These are phyloP conservation scores for Diplogelasinospora grovesii DNA, from an alignment of 495 filamentous ascomycete species.

Conservation along the genomic window DNA sequence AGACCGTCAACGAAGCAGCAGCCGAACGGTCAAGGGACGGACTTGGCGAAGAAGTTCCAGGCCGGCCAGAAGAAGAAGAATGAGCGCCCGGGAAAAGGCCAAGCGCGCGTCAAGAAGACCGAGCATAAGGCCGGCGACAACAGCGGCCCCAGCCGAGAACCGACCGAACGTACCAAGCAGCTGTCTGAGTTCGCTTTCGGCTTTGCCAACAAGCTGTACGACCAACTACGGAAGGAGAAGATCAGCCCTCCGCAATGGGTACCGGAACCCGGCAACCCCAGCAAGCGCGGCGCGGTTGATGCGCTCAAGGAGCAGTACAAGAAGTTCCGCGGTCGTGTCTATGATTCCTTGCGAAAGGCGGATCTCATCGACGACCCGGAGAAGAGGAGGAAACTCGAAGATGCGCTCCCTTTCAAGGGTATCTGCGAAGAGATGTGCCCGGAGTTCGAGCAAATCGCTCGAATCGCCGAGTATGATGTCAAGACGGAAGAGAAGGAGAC, in stretches of 20 bases:
- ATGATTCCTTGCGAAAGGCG: constrained; percentile 61
- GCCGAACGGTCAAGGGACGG: neutral
- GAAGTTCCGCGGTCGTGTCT: constrained; percentile 60
- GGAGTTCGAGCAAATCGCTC: constrained; percentile 73
- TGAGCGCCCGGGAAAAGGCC: constrained; percentile 2
- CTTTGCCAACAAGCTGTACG: constrained; percentile 34
- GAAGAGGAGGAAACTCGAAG: constrained; percentile 67
- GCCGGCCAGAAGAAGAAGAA: constrained; percentile 9
- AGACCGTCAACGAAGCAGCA: too few species aligned
- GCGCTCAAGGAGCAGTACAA: constrained; percentile 45
- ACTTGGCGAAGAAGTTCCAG: constrained; percentile 4
- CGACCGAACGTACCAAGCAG: constrained; percentile 19
- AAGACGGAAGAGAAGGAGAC: constrained; percentile 44
- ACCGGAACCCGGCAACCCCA: constrained; percentile 31
- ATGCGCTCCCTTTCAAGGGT: constrained; percentile 82
- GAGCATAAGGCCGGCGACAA: neutral
- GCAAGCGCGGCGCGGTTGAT: constrained; percentile 36
- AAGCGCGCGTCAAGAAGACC: constrained; percentile 1
- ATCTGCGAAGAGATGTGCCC: constrained; percentile 94
- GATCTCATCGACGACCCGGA: constrained; percentile 86
- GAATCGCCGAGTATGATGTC: constrained; percentile 61
- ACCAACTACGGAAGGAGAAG: constrained; percentile 35
- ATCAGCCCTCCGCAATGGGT: constrained; percentile 42
- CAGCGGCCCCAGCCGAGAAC: constrained; percentile 8
- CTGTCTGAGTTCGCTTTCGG: constrained; percentile 27